Conservation (phyloP, 305 asterid genomes). For the Striga hermonthica region DNA sequence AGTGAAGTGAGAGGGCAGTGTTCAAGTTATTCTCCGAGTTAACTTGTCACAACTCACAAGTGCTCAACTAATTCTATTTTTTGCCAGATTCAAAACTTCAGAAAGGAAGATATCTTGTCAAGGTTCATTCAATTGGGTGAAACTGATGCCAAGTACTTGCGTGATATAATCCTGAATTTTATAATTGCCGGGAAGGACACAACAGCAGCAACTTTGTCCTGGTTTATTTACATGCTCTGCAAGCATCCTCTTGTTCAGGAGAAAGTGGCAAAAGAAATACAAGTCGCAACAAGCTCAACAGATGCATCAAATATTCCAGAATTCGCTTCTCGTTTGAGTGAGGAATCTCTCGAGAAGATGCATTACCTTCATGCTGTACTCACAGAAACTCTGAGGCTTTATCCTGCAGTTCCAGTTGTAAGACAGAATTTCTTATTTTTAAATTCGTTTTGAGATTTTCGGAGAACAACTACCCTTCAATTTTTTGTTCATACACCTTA, state of each 20-base stretch:
- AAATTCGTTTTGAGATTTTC: no score
- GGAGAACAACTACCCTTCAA: no score
- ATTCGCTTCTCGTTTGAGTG: conserved; percentile 44
- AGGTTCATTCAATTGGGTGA: conserved; percentile 53
- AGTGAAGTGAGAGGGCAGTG: no score
- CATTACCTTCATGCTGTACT: conserved; percentile 66
- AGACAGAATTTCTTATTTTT: conserved; percentile 9
- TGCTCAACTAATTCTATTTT: conserved; percentile 15
- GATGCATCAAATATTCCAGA: conserved; percentile 31
- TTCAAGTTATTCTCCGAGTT: no score
- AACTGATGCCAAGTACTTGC: conserved; percentile 55
- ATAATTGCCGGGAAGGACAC: conserved; percentile 81
- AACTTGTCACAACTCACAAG: not conserved
- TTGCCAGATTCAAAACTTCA: conserved; percentile 39
- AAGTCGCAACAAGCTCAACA: conserved; percentile 30
- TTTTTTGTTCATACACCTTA: no score
- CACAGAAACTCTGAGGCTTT: conserved; percentile 68
- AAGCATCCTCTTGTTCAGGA: conserved; percentile 62
- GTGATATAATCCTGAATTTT: conserved; percentile 71
- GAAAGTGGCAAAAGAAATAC: conserved; percentile 48
- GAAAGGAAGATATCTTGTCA: conserved; percentile 69
- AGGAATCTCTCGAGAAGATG: conserved; percentile 62
- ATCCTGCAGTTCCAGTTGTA: conserved; percentile 84
- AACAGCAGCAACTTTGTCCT: conserved; percentile 57
- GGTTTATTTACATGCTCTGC: conserved; percentile 69